These are phyloP conservation scores for Penicillium lagena DNA, from an alignment of 495 filamentous ascomycete species.

Conservation along the genomic window DNA sequence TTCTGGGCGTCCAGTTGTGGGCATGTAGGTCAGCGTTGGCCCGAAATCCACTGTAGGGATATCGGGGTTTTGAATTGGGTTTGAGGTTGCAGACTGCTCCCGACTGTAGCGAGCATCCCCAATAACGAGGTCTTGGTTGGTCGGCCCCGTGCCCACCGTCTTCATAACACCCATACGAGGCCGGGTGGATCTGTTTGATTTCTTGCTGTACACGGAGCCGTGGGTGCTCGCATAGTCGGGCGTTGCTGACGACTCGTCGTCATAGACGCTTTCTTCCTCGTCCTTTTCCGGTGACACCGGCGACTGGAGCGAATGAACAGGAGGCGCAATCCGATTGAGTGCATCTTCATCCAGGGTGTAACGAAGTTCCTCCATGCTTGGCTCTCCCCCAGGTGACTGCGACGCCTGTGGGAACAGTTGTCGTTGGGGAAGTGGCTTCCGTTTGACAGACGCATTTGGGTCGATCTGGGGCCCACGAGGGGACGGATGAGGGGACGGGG, in stretches of 20 bases:
- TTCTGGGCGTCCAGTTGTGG: slow-evolving; percentile 37
- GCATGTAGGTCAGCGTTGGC: slow-evolving; percentile 63
- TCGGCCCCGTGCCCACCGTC: slow-evolving; percentile 61
- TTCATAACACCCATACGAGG: slow-evolving; percentile 79
- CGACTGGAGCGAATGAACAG: slow-evolving; percentile 24
- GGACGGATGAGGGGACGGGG: slow-evolving; percentile 16
- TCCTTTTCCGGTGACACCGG: slow-evolving; percentile 23
- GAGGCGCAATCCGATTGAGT: slow-evolving; percentile 43
- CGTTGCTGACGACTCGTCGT: slow-evolving; percentile 40
- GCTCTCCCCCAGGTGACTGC: slow-evolving; percentile 22
- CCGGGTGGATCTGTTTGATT: slow-evolving; percentile 53
- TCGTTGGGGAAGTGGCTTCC: slow-evolving; percentile 59
- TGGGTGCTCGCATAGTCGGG: slow-evolving; percentile 69
- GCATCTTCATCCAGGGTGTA: slow-evolving; percentile 61
- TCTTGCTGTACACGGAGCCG: slow-evolving; percentile 55
- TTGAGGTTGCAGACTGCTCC: slow-evolving; percentile 23
- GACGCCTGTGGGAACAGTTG: slow-evolving; percentile 3
- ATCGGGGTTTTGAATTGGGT: slow-evolving; percentile 36
- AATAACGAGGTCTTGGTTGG: slow-evolving; percentile 46
- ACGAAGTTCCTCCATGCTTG: slow-evolving; percentile 58
- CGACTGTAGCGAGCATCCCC: slow-evolving; percentile 53
- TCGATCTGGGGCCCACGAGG: slow-evolving; percentile 30
- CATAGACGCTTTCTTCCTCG: slow-evolving; percentile 44
- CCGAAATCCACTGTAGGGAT: slow-evolving; percentile 85
- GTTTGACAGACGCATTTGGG: slow-evolving; percentile 40